A percentile compares a stretch with the other conserved stretches of the same genome.
Evolutionary conservation across 2,329 filamentous ascomycete genomes (phyloP).

Genomic region (Phoma sp.): DNA sequence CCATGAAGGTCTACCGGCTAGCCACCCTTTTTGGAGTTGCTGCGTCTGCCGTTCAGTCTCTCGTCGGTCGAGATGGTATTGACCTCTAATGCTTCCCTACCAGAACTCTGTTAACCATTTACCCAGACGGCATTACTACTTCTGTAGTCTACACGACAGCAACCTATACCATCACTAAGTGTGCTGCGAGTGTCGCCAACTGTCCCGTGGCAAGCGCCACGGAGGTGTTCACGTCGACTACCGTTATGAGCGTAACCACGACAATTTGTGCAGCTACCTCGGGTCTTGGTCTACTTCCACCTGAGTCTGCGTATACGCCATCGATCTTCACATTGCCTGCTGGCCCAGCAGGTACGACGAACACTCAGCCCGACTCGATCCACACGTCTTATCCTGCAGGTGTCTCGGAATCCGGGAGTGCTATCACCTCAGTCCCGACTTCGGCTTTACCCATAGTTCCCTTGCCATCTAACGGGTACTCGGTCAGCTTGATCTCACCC

Average conservation of each 20-base stretch:
- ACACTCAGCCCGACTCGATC: constrained; percentile 16
- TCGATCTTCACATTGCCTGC: constrained; percentile 15
- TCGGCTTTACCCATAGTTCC: constrained; percentile 13
- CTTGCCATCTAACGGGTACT: background rate
- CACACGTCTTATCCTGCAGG: constrained; percentile 11
- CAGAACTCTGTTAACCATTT: constrained; percentile 11
- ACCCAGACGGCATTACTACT: constrained; percentile 33
- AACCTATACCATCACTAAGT: constrained; percentile 49
- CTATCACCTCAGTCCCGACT: constrained; percentile 7
- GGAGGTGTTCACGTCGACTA: constrained; percentile 46
- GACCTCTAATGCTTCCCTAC: background rate
- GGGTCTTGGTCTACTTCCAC: constrained; percentile 20
- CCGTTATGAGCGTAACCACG: constrained; percentile 48
- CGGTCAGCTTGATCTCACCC: constrained; percentile 6
- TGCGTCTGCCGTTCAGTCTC: constrained; percentile 27
- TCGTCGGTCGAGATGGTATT: constrained; percentile 27
- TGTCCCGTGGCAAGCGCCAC: constrained; percentile 46
- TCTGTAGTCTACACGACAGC: constrained; percentile 49
- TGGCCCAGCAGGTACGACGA: constrained; percentile 2
- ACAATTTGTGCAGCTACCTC: constrained; percentile 48
- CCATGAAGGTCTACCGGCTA: constrained; percentile 38
- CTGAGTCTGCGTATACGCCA: constrained; percentile 1
- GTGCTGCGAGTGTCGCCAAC: constrained; percentile 41
- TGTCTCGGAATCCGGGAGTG: constrained; percentile 2
- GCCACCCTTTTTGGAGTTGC: constrained; percentile 32